Evolutionary conservation across 441 rosid genomes (phyloP).

Genomic region (Syzygium malaccense): DNA sequence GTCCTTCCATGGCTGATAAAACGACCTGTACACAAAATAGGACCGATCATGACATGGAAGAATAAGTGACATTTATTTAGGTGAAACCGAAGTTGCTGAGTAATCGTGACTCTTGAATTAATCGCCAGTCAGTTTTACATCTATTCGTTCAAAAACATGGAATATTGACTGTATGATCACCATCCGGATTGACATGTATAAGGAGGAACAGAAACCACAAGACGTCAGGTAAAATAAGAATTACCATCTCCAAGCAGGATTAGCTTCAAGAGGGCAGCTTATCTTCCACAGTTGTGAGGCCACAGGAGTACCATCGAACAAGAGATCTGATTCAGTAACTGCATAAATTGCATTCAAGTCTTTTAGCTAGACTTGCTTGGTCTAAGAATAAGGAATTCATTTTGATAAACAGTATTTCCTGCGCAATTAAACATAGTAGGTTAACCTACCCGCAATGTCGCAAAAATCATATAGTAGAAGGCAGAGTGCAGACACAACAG

Average conservation of each 20-base stretch:
- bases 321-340: slow-evolving; percentile 20
- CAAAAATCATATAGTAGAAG: slow-evolving; percentile 34
- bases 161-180: not conserved
- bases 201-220: not conserved
- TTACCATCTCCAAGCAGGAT: slow-evolving; percentile 92
- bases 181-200: not conserved
- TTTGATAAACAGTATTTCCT: not conserved
- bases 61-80: not conserved
- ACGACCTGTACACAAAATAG: slow-evolving; percentile 45
- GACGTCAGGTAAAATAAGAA: not conserved
- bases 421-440: not conserved
- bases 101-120: not conserved
- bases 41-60: not conserved
- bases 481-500: slow-evolving; percentile 64
- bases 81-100: not conserved
- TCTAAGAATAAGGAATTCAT: not conserved
- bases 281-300: slow-evolving; percentile 37
- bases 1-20: slow-evolving; percentile 59
- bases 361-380: not conserved
- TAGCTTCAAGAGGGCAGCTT: slow-evolving; percentile 56
- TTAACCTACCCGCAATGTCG: slow-evolving; percentile 32
- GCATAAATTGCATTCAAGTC: slow-evolving; percentile 4
- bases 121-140: not conserved
- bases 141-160: not conserved
- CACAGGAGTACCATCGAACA: slow-evolving; percentile 7